phyloP scores from a whole-genome alignment of 2,329 filamentous ascomycete genomes.

The Pseudocercospora cruenta region DNA sequence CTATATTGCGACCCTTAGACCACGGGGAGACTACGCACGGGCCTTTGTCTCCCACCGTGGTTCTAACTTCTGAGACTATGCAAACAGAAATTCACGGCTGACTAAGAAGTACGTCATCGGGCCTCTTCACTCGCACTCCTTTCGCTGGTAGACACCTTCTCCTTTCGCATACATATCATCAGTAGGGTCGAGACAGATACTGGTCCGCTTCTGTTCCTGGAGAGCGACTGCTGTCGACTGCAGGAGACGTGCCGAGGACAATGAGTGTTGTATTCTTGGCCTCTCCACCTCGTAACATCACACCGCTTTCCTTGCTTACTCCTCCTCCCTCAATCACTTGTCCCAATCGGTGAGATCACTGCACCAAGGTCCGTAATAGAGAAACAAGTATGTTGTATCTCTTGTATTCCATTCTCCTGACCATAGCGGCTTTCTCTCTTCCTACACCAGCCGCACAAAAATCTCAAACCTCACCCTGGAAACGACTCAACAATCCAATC shows the following conservation, averaged over 20 bases:
- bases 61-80: no score
- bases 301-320: not conserved
- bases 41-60: no score
- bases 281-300: not conserved
- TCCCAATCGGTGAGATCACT: not conserved
- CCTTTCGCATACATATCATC: not conserved
- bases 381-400: not conserved
- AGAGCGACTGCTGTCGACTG: not conserved
- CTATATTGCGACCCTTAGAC: no score
- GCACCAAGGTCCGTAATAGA: not conserved
- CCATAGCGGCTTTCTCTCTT: not conserved
- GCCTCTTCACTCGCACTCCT: not conserved
- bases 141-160: not conserved
- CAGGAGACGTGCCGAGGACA: not conserved
- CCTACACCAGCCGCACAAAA: not conserved
- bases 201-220: not conserved
- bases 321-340: not conserved
- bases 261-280: not conserved
- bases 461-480: conserved; percentile 11
- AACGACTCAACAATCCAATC: conserved; percentile 20
- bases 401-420: not conserved
- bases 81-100: not conserved
- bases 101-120: not conserved
- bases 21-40: no score
- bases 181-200: not conserved